A percentile compares a stretch with the other conserved stretches of the same genome.
phyloP scores from a whole-genome alignment of 139 green algal species.

The Asterochloris erici region DNA sequence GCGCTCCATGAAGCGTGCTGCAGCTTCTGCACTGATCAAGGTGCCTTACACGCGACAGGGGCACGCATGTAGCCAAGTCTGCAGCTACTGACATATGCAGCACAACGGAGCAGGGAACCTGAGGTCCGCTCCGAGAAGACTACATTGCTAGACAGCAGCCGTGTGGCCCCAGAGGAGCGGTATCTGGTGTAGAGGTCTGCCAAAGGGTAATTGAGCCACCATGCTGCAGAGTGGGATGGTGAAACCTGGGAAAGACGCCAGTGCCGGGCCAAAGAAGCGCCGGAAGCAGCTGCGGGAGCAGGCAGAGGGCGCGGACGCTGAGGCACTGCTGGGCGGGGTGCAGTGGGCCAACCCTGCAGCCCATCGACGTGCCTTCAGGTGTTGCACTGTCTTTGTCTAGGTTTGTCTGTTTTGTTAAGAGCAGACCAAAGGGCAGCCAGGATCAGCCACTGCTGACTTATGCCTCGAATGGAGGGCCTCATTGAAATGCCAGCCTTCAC shows the following conservation, averaged over 20 bases:
- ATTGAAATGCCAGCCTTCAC: too few relatives aligned
- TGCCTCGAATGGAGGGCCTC: too few relatives aligned
- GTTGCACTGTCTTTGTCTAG: neutral
- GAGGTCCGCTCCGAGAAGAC: neutral
- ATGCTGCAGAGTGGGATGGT: constrained; percentile 37
- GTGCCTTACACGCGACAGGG: neutral
- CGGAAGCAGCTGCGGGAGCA: constrained; percentile 57
- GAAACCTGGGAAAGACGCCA: constrained; percentile 26
- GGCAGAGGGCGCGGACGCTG: neutral
- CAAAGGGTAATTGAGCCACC: too few relatives aligned
- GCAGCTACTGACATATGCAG: neutral
- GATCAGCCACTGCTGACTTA: too few relatives aligned
- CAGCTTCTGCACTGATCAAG: neutral
- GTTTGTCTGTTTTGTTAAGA: neutral
- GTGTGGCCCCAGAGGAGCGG: neutral
- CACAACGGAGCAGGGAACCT: too few relatives aligned
- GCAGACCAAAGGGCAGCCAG: too few relatives aligned
- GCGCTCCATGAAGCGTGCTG: neutral
- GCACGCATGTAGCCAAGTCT: too few relatives aligned
- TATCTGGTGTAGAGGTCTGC: neutral
- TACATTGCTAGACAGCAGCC: neutral
- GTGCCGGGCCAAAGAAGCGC: constrained; percentile 46
- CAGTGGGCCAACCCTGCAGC: constrained; percentile 54
- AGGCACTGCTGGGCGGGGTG: neutral
- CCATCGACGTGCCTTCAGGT: constrained; percentile 30